Conservation (phyloP, 768 basidiomycete genomes). For the Dentipellis sp. region DNA sequence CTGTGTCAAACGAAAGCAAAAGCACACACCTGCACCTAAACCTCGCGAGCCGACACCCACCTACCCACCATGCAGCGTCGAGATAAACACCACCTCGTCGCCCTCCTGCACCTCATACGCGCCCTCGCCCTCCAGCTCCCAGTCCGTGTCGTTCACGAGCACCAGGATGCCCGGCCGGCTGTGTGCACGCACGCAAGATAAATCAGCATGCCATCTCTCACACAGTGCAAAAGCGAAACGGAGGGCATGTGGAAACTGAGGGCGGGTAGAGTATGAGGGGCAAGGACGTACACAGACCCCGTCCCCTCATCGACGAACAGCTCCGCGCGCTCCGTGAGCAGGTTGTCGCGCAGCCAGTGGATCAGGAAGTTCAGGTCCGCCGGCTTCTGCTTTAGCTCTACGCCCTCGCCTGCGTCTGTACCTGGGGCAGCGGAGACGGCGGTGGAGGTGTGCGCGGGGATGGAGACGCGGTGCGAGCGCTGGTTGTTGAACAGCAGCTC, state of each 20-base stretch:
- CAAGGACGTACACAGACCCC: slow-evolving; percentile 48
- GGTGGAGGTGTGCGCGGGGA: slow-evolving; percentile 40
- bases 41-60: not conserved
- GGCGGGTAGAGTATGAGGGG: not conserved
- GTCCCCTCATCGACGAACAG: slow-evolving; percentile 83
- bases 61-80: slow-evolving; percentile 87
- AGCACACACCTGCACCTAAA: no score
- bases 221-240: slow-evolving; percentile 16
- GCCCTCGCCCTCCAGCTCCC: slow-evolving; percentile 95
- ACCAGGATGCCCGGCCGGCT: slow-evolving; percentile 94
- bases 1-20: no score
- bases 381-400: slow-evolving; percentile 27
- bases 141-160: slow-evolving; percentile 94
- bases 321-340: slow-evolving; percentile 79
- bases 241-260: not conserved
- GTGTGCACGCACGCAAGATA: slow-evolving; percentile 20
- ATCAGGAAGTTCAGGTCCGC: slow-evolving; percentile 72
- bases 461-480: slow-evolving; percentile 43
- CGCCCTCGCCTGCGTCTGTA: not conserved
- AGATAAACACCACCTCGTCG: slow-evolving; percentile 95
- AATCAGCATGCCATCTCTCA: not conserved
- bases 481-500: slow-evolving; percentile 76
- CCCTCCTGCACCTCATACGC: slow-evolving; percentile 57
- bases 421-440: not conserved
- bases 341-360: slow-evolving; percentile 61